These are phyloP conservation scores for Aspergillus tubingensis DNA, from an alignment of 2,329 filamentous ascomycete species.

Conservation along the genomic window DNA sequence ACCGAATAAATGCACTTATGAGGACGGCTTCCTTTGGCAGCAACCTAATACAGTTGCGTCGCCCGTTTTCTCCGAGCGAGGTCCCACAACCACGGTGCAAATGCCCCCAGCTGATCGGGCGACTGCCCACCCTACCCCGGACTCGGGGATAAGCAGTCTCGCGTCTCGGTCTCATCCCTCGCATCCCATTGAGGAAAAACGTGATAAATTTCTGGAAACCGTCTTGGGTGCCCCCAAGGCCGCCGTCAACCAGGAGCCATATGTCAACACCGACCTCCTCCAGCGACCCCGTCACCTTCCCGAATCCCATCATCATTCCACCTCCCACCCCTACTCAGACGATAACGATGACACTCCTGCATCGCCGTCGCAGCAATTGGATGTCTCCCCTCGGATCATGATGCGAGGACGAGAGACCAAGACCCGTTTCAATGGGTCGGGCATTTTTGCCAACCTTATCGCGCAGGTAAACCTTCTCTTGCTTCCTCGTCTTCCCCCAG, in stretches of 20 bases:
- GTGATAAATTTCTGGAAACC: constrained; percentile 37
- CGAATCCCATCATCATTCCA: constrained; percentile 12
- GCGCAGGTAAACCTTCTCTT: constrained; percentile 34
- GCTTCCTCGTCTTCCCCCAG: background rate
- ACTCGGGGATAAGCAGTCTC: constrained; percentile 33
- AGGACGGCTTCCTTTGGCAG: constrained; percentile 44
- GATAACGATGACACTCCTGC: constrained; percentile 25
- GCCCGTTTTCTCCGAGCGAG: constrained; percentile 28
- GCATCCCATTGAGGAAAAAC: constrained; percentile 27
- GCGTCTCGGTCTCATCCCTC: constrained; percentile 28
- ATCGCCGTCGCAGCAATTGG: constrained; percentile 36
- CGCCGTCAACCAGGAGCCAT: constrained; percentile 35
- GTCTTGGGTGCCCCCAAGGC: constrained; percentile 38
- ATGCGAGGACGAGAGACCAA: constrained; percentile 42
- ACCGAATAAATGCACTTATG: constrained; percentile 42
- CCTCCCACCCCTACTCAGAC: constrained; percentile 12
- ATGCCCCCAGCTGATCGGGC: constrained; percentile 26
- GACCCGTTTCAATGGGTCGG: constrained; percentile 45
- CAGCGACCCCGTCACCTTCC: constrained; percentile 28
- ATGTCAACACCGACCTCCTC: constrained; percentile 30
- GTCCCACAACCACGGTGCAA: constrained; percentile 21
- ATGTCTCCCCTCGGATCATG: constrained; percentile 37
- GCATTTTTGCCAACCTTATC: constrained; percentile 43
- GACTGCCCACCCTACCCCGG: constrained; percentile 28
- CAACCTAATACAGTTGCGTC: constrained; percentile 38